phyloP scores from a whole-genome alignment of 1,284 basidiomycete species.

The Apiotrichum gracile region DNA sequence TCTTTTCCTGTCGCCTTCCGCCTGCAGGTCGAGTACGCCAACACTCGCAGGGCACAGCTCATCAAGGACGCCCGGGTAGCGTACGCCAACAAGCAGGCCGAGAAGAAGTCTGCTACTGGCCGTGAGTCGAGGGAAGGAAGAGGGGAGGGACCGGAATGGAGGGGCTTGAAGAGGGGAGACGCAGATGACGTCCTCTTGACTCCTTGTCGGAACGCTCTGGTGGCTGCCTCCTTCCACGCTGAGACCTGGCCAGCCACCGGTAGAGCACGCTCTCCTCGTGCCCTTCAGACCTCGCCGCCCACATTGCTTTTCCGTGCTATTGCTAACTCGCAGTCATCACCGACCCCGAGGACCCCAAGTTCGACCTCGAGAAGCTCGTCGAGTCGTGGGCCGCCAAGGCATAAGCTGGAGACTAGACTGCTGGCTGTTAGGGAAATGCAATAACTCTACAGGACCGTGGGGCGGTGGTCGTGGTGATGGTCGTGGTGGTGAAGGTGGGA shows the following conservation, averaged over 20 bases:
- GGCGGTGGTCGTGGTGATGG: too few species aligned
- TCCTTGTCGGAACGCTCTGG: too few species aligned
- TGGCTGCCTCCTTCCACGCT: too few species aligned
- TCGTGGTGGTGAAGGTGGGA: neutral
- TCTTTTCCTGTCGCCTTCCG: neutral
- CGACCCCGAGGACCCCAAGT: constrained; percentile 89
- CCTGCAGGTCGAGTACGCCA: constrained; percentile 19
- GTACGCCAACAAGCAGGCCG: constrained; percentile 70
- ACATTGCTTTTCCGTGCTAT: neutral
- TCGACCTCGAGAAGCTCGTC: constrained; percentile 93
- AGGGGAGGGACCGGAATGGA: too few species aligned
- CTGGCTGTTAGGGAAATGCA: constrained; percentile 11
- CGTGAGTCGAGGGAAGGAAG: constrained; percentile 11
- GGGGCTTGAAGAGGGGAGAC: too few species aligned
- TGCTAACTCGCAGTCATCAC: constrained; percentile 60
- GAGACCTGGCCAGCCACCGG: too few species aligned
- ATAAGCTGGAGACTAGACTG: constrained; percentile 19
- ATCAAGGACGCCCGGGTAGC: constrained; percentile 84
- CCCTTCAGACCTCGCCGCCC: too few species aligned
- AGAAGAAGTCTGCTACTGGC: constrained; percentile 24
- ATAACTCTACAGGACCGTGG: constrained; percentile 4
- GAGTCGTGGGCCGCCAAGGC: constrained; percentile 40
- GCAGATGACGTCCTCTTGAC: too few species aligned
- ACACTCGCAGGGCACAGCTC: constrained; percentile 61
- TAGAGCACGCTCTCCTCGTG: too few species aligned